Evolutionary conservation across 768 basidiomycete species (phyloP).

Genomic region (Phaeotremella skinneri): DNA sequence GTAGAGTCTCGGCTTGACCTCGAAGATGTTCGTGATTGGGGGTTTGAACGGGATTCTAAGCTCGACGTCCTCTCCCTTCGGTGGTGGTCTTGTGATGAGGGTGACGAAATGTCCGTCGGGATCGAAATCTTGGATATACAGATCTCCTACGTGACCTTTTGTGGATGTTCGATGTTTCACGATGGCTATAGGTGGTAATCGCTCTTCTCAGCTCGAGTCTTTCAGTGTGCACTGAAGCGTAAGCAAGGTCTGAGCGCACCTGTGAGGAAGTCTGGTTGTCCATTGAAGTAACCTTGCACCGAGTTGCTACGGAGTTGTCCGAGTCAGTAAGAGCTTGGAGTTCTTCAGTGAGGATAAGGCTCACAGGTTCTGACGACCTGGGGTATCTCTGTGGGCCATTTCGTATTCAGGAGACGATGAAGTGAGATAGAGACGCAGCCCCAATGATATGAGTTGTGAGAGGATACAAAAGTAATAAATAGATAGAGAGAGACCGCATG

Average conservation of each 20-base stretch:
- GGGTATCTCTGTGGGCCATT: conserved; percentile 5
- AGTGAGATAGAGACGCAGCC: background rate
- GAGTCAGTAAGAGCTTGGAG: background rate
- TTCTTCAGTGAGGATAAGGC: background rate
- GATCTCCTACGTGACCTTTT: conserved; percentile 23
- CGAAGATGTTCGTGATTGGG: conserved; percentile 11
- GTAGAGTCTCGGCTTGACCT: conserved; percentile 15
- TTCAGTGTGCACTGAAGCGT: conserved; percentile 6
- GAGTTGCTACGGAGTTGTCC: conserved; percentile 12
- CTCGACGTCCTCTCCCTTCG: conserved; percentile 6
- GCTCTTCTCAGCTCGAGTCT: background rate
- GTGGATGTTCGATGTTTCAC: conserved; percentile 21
- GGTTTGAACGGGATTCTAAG: conserved; percentile 22
- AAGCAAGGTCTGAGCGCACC: conserved; percentile 12
- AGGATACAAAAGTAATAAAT: too few species aligned
- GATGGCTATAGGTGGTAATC: conserved; percentile 19
- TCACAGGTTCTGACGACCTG: conserved; percentile 26
- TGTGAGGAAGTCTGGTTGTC: conserved; percentile 29
- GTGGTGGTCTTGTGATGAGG: conserved; percentile 17
- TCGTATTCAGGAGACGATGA: background rate
- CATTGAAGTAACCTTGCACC: conserved; percentile 17
- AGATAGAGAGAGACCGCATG: too few species aligned
- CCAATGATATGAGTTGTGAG: too few species aligned
- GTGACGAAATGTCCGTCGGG: conserved; percentile 5
- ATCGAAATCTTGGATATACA: conserved; percentile 21